Conservation (phyloP, 805 yeast genomes). For the Saturnispora serradocipensis region DNA sequence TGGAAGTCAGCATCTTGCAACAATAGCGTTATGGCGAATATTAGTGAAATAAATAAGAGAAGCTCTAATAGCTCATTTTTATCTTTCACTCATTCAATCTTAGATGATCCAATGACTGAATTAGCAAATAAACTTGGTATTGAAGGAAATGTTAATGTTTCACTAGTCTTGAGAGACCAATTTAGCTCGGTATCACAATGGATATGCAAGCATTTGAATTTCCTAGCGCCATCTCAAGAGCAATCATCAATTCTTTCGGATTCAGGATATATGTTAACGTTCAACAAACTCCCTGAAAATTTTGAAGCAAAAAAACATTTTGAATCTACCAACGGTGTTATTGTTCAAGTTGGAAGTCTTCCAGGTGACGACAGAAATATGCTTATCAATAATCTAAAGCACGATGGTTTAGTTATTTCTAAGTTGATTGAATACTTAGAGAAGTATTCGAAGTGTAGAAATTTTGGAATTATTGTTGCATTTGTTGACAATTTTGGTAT, state of each 20-base stretch:
- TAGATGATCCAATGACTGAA: not conserved
- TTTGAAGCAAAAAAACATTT: constrained; percentile 31
- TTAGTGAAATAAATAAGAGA: not conserved
- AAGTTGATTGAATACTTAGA: constrained; percentile 8
- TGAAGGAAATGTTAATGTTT: constrained; percentile 13
- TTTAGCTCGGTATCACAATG: constrained; percentile 23
- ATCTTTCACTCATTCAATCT: not conserved
- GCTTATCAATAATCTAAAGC: constrained; percentile 1
- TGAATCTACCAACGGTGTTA: constrained; percentile 32
- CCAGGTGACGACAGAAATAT: not conserved
- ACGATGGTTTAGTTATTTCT: constrained; percentile 8
- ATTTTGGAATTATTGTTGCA: constrained; percentile 10
- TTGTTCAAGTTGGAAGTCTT: constrained; percentile 45
- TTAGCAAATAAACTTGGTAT: constrained; percentile 4
- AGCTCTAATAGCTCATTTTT: not conserved
- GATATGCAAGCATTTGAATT: constrained; percentile 11
- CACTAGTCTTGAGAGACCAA: constrained; percentile 30
- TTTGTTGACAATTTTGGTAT: constrained; percentile 8
- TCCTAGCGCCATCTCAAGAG: not conserved
- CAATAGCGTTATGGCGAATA: not conserved
- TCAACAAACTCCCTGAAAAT: constrained; percentile 36
- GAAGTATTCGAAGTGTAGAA: not conserved
- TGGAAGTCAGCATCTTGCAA: not conserved
- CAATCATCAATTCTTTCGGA: not conserved
- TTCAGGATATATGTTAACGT: constrained; percentile 17